Evolutionary conservation across 108 stramenopile genomes (phyloP).

Genomic region (Nitzschia palea): DNA sequence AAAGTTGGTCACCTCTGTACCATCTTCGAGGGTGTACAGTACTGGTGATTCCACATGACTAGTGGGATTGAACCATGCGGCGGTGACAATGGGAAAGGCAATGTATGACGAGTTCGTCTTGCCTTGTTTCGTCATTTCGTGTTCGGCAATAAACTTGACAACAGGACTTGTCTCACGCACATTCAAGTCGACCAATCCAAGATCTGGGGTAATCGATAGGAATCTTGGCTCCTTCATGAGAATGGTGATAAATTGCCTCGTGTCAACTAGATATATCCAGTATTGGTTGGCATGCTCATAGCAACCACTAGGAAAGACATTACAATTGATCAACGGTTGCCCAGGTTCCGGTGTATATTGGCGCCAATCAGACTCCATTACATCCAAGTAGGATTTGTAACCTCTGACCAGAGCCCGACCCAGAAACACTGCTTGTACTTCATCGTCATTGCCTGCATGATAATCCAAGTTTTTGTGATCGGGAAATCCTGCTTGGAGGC

Average conservation of each 20-base stretch:
- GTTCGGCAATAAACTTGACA: slow-evolving; percentile 26
- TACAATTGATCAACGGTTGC: slow-evolving; percentile 44
- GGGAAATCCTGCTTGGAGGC: slow-evolving; percentile 46
- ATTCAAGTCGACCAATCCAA: slow-evolving; percentile 47
- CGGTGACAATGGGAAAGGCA: slow-evolving; percentile 52
- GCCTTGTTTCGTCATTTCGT: slow-evolving; percentile 30
- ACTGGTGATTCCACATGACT: slow-evolving; percentile 41
- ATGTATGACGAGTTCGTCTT: slow-evolving; percentile 36
- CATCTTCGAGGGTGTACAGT: slow-evolving; percentile 36
- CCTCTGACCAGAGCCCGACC: slow-evolving; percentile 56
- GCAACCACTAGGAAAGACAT: slow-evolving; percentile 55
- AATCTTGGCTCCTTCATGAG: slow-evolving; percentile 55
- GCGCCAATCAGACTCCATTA: slow-evolving; percentile 53
- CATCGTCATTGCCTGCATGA: slow-evolving; percentile 27
- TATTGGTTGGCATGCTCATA: slow-evolving; percentile 63
- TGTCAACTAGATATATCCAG: slow-evolving; percentile 56
- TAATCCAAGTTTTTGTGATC: slow-evolving; percentile 37
- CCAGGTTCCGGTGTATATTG: slow-evolving; percentile 48
- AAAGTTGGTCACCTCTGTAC: slow-evolving; percentile 51
- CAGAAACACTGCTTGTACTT: slow-evolving; percentile 41
- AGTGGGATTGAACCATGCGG: slow-evolving; percentile 38
- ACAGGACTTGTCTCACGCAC: slow-evolving; percentile 27
- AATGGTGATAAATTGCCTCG: slow-evolving; percentile 36
- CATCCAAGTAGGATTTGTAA: slow-evolving; percentile 56
- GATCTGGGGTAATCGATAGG: slow-evolving; percentile 55